Percentiles rank a stretch among this genome's conserved stretches.
Conservation (phyloP, 148 eudicot species). For the Selenicereus undatus region DNA sequence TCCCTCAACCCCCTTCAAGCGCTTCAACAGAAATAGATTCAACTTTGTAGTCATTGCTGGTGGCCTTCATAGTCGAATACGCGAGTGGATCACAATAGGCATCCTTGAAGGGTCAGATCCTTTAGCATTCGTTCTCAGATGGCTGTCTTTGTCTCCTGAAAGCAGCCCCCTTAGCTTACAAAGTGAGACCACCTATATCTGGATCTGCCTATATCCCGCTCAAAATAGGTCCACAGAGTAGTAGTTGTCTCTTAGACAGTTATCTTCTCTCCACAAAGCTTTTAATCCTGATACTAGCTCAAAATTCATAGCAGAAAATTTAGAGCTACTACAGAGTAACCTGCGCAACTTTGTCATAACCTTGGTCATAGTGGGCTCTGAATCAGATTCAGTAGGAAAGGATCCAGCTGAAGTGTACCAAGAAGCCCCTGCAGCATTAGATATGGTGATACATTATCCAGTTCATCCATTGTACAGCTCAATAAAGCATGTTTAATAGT, state of each 20-base stretch:
- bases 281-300: neutral
- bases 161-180: too few relatives aligned
- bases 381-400: neutral
- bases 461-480: neutral
- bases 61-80: neutral
- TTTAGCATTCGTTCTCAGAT: neutral
- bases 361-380: neutral
- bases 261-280: too few relatives aligned
- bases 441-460: neutral
- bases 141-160: too few relatives aligned
- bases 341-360: neutral
- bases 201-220: too few relatives aligned
- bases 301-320: neutral
- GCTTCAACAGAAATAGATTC: neutral
- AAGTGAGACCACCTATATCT: too few relatives aligned
- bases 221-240: too few relatives aligned
- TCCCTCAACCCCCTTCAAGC: neutral
- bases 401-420: neutral
- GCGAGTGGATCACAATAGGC: neutral
- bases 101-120: neutral
- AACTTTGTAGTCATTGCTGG: neutral
- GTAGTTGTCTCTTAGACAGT: too few relatives aligned
- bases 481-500: neutral
- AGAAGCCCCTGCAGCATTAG: constrained; percentile 1
- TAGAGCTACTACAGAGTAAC: neutral